Base-by-base conservation (phyloP, 2,329 filamentous ascomycete genomes). In the Calonectria montana region DNA sequence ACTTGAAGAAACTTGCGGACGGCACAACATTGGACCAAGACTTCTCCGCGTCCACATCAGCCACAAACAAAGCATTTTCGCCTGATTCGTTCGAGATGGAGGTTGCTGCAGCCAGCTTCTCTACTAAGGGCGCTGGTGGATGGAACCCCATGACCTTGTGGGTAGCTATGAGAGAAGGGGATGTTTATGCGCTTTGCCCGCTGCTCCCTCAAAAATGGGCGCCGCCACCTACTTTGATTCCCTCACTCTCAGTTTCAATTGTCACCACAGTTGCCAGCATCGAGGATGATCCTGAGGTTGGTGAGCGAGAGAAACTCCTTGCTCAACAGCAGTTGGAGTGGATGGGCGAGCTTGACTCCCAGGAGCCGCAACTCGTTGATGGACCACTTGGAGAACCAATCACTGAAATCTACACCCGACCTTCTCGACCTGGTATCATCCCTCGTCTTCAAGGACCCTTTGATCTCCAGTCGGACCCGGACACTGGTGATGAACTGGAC, bases 141-240 rank as follows among this genome's bases (percentile, higher is more conserved):
- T 99, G 97, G 97, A 94, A 95, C 9, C 91, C 96, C 12, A 98
- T 98, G 94, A 98, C 97, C 0, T 87, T 99, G 13, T 99, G 96
- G 94, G 87, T 98, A 64, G 95, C 96, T n/a, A 99, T 98, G 94
- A 91, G 91, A 43, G 94, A 95, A 71, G 97, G 97, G 4, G 96
- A 98, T 80, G 90, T 98, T 7, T 99, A 99, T 80, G 96, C 96
- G 2, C 86, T 99, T 10, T 98, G 96, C 80, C 97, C 97, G 2
- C 88, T 99, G 47, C 87, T 99, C 37, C 97, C 97, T 0, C 91
- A 92, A 64, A 94, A 93, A 78, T 98, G 96, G 95, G 91, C 94
- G 27, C 92, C 93, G 27, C 92, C 93, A 16, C 89, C 92, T 1
- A 93, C 93, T 0, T 87, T 97, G 37, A 91, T 98, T 16, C 94